phyloP scores from a whole-genome alignment of 164 flowering plant species.

The Nymphaea thermarum region DNA sequence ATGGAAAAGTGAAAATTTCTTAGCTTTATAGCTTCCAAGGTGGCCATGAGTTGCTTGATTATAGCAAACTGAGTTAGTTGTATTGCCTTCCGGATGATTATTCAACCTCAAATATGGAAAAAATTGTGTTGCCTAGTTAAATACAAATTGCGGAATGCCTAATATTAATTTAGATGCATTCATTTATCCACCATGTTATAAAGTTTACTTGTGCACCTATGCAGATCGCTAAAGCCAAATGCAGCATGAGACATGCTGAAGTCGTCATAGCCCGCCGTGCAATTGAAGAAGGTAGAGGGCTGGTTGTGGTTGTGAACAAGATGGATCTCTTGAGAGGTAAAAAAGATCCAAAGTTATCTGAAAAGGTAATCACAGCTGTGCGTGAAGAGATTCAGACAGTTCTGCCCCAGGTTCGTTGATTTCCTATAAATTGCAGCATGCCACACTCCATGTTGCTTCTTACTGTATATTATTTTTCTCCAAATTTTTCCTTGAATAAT shows the following conservation, averaged over 20 bases:
- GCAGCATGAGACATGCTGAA: constrained; percentile 92
- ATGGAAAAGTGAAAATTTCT: too few species aligned
- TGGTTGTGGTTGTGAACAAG: constrained; percentile 88
- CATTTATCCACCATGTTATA: not conserved
- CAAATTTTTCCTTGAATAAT: not conserved
- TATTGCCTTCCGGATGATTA: too few species aligned
- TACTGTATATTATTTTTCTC: not conserved
- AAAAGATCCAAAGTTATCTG: constrained; percentile 27
- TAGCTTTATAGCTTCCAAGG: too few species aligned
- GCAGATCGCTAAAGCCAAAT: constrained; percentile 64
- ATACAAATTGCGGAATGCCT: not conserved
- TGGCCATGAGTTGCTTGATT: too few species aligned
- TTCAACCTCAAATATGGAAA: too few species aligned
- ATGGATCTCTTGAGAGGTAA: constrained; percentile 80
- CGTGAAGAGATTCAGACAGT: constrained; percentile 84
- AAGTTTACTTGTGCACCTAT: not conserved
- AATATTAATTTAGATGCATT: not conserved
- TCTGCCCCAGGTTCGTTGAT: constrained; percentile 70
- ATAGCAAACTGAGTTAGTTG: too few species aligned
- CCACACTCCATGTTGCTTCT: not conserved
- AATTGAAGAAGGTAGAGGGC: constrained; percentile 92
- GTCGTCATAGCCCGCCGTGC: constrained; percentile 89
- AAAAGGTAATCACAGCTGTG: constrained; percentile 68
- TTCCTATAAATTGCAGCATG: not conserved
- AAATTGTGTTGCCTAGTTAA: not conserved